These are phyloP conservation scores for Garcia nutans DNA, from an alignment of 345 rosid genomes.

Conservation along the genomic window DNA sequence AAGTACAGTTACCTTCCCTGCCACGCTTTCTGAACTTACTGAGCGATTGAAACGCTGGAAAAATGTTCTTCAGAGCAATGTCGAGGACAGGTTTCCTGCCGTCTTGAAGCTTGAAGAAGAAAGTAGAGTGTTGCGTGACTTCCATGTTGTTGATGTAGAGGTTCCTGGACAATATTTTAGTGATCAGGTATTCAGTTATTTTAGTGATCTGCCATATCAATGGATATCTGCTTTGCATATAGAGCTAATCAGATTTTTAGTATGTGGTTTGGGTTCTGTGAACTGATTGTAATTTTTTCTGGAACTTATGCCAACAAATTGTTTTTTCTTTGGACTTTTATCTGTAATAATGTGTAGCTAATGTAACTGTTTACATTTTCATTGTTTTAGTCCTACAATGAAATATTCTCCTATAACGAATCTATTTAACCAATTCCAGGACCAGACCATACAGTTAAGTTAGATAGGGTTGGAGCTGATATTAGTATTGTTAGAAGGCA, in stretches of 20 bases:
- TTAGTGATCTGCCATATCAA: constrained; percentile 71
- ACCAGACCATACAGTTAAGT: constrained; percentile 87
- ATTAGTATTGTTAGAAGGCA: constrained; percentile 96
- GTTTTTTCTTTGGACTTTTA: background rate
- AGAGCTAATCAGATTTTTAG: background rate
- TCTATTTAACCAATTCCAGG: constrained; percentile 43
- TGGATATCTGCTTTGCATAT: background rate
- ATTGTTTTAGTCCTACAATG: background rate
- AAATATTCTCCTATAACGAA: background rate
- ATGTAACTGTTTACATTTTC: background rate
- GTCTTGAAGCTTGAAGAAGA: constrained; percentile 96
- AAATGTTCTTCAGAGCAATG: constrained; percentile 95
- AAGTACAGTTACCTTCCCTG: constrained; percentile 86
- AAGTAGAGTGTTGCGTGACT: constrained; percentile 87
- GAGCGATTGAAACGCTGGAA: constrained; percentile 94
- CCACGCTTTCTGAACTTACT: constrained; percentile 85
- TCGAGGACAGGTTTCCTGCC: constrained; percentile 95
- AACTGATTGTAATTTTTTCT: background rate
- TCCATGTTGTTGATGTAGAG: constrained; percentile 97
- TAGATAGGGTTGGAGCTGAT: constrained; percentile 93
- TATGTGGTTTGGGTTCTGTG: background rate
- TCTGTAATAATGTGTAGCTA: background rate
- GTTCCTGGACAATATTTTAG: constrained; percentile 97
- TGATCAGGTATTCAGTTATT: constrained; percentile 99
- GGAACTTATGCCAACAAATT: background rate